These are phyloP conservation scores for Botryotinia narcissicola DNA, from an alignment of 2,329 filamentous ascomycete species.

Conservation along the genomic window DNA sequence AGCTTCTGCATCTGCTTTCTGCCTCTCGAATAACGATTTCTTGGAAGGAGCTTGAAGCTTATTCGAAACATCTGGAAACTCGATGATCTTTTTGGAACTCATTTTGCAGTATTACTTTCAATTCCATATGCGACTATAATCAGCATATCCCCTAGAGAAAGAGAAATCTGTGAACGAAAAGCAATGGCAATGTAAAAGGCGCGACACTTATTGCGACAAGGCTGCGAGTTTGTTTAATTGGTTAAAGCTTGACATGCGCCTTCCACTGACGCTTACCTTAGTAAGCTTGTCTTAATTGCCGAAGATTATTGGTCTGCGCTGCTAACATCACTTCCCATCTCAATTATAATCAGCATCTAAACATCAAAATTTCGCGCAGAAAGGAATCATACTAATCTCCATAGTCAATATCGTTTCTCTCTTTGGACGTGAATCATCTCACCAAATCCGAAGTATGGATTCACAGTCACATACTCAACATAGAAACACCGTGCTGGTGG, in stretches of 20 bases:
- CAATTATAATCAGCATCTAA: background rate
- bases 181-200: background rate
- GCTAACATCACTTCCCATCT: background rate
- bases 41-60: slow-evolving; percentile 80
- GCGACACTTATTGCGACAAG: background rate
- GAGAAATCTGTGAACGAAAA: background rate
- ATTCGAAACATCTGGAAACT: slow-evolving; percentile 69
- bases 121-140: slow-evolving; percentile 1
- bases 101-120: slow-evolving; percentile 10
- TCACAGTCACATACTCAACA: background rate
- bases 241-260: slow-evolving; percentile 2
- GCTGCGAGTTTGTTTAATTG: slow-evolving; percentile 8
- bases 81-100: slow-evolving; percentile 34
- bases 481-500: background rate
- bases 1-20: slow-evolving; percentile 85
- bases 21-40: slow-evolving; percentile 83
- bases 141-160: background rate
- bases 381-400: background rate
- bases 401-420: background rate
- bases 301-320: background rate
- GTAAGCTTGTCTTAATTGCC: background rate
- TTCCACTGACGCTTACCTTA: background rate
- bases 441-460: background rate
- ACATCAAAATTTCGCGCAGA: background rate
- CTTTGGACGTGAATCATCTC: background rate